Evolutionary conservation across 495 filamentous ascomycete genomes (phyloP).

Genomic region (Penicillium macrosclerotiorum): DNA sequence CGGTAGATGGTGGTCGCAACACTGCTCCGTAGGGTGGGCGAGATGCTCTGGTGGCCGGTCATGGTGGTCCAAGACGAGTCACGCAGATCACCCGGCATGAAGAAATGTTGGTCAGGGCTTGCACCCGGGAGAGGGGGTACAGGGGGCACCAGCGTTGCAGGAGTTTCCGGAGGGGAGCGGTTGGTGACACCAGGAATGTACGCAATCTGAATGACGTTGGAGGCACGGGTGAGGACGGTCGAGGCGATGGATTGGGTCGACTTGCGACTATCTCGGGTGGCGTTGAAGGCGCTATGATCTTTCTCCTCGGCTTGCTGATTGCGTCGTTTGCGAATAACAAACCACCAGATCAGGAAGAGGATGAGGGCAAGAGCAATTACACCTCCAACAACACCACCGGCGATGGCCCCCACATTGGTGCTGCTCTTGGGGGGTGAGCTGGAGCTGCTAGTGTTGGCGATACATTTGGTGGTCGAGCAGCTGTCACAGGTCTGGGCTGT

Average conservation of each 20-base stretch:
- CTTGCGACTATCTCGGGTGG: conserved; percentile 75
- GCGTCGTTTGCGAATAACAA: conserved; percentile 78
- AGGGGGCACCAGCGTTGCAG: conserved; percentile 80
- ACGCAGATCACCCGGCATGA: conserved; percentile 87
- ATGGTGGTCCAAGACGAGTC: conserved; percentile 79
- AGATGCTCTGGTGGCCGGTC: conserved; percentile 62
- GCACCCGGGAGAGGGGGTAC: conserved; percentile 87
- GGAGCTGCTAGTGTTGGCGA: conserved; percentile 32
- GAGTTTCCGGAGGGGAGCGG: conserved; percentile 76
- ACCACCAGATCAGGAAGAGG: conserved; percentile 81
- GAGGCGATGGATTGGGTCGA: conserved; percentile 91
- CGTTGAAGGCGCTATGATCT: conserved; percentile 55
- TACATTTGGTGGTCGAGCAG: conserved; percentile 63
- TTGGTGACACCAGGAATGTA: conserved; percentile 98
- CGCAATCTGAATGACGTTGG: conserved; percentile 98
- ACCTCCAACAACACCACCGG: conserved; percentile 80
- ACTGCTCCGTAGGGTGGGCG: conserved; percentile 65
- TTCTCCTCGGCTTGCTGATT: conserved; percentile 52
- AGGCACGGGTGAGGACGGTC: conserved; percentile 90
- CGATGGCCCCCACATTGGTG: conserved; percentile 75
- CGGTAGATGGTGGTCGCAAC: conserved; percentile 92
- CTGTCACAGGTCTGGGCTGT: conserved; percentile 51
- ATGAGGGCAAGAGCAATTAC: conserved; percentile 64
- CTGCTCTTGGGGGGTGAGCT: conserved; percentile 30
- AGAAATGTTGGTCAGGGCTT: conserved; percentile 82